Base-by-base conservation (phyloP, 495 filamentous ascomycete species). In the Podospora pseudoanserina region DNA sequence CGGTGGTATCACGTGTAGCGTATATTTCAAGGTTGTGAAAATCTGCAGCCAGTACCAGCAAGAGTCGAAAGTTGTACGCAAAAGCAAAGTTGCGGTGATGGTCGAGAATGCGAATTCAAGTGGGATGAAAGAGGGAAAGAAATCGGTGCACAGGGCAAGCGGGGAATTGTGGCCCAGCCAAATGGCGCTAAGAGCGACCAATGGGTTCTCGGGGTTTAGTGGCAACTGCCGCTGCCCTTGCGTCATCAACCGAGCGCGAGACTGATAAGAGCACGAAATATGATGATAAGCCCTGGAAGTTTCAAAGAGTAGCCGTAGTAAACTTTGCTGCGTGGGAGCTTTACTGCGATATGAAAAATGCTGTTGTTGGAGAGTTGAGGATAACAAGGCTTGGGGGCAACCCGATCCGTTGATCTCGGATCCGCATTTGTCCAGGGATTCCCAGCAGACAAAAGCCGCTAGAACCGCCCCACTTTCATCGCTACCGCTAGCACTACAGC, bases 111-210 rank as follows among this genome's bases (percentile, higher is more conserved):
- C 58, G 23, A 15, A 39, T 34, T 26, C 5, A 19, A 18, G 28
- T 20, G 39, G 6, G 53, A 61, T 53, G 15, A 61, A 61, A 64
- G 27, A 23, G 27, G 3, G 26, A 61, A 64, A 55, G 60, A 55
- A 44, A 54, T 60, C 34, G 16, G 7, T 13, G 39, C 16, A 20
- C 30, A 53, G 63, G 54, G 55, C 30, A 54, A 55, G 34, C 26
- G 53, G 18, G 19, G 49, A 54, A n/a, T 27, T 11, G 53, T 30
- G 27, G 9, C 13, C 39, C 19, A 1, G 6, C 30, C 30, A 27
- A 27, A 6, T 20, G 44, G 58, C 58, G 58, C 63, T 58, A 62
- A 44, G 57, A 19, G 5, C 7, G 7, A 5, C 67, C 67, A 69
- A 66, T 66, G 30, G 64, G 23, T 27, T 34, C 11, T 1, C 57